Conservation (phyloP, 169 alveolate species). For the Toxoplasma gondii region DNA sequence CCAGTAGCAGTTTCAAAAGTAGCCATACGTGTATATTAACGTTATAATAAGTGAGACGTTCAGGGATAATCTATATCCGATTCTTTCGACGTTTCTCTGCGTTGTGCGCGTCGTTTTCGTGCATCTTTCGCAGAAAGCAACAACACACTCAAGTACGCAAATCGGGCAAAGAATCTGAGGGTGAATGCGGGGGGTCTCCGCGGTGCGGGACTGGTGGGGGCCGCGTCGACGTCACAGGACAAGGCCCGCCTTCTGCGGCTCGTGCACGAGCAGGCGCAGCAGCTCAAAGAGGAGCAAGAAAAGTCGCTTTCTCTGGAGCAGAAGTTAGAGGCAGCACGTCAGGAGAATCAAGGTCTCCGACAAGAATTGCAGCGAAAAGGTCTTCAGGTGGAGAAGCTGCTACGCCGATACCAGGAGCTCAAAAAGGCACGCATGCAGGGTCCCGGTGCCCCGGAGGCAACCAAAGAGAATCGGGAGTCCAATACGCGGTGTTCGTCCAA, state of each 20-base stretch:
- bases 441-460: too few species aligned
- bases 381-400: background rate
- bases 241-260: conserved; percentile 40
- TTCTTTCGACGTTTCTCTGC: background rate
- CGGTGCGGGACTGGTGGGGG: background rate
- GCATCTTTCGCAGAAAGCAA: conserved; percentile 31
- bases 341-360: background rate
- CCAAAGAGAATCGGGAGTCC: too few species aligned
- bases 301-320: background rate
- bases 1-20: too few species aligned
- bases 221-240: background rate
- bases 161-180: conserved; percentile 36
- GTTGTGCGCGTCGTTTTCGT: background rate
- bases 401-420: conserved; percentile 1
- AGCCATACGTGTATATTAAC: too few species aligned
- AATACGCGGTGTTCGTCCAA: too few species aligned
- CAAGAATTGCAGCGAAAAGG: background rate
- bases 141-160: conserved; percentile 45
- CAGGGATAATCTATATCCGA: too few species aligned
- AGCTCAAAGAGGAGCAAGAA: conserved; percentile 11
- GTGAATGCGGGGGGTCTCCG: background rate
- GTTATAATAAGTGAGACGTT: too few species aligned
- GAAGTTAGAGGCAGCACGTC: background rate
- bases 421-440: background rate
- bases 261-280: conserved; percentile 37